phyloP scores from a whole-genome alignment of 2,329 filamentous ascomycete genomes.

The Alternaria tenuissima region DNA sequence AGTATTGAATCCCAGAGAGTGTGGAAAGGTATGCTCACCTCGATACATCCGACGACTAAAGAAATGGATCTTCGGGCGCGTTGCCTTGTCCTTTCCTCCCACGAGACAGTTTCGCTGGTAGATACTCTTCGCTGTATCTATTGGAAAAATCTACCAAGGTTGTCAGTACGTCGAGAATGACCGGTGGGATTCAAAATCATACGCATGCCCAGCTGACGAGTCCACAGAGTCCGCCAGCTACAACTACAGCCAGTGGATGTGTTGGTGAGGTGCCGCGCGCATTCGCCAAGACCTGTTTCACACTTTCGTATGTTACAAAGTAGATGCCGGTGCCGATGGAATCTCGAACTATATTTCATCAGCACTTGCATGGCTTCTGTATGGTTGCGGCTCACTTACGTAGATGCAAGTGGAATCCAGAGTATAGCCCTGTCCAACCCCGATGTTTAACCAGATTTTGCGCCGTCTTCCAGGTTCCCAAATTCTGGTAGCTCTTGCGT shows the following conservation, averaged over 20 bases:
- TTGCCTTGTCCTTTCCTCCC: conserved; percentile 66
- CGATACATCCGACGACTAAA: conserved; percentile 82
- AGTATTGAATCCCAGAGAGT: not conserved
- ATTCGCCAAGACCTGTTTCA: conserved; percentile 81
- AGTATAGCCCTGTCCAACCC: conserved; percentile 77
- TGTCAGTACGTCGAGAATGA: conserved; percentile 13
- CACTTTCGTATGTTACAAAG: conserved; percentile 88
- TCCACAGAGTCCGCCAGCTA: conserved; percentile 81
- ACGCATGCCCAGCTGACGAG: conserved; percentile 85
- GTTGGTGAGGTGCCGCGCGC: conserved; percentile 77
- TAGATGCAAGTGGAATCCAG: conserved; percentile 80
- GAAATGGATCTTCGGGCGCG: conserved; percentile 75
- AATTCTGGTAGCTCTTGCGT: conserved; percentile 73
- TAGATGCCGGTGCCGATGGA: conserved; percentile 85
- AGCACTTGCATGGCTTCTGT: conserved; percentile 12
- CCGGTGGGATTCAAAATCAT: conserved; percentile 44
- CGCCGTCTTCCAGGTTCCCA: conserved; percentile 79
- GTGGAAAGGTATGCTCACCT: conserved; percentile 55
- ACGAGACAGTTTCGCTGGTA: conserved; percentile 84
- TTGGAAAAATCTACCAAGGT: conserved; percentile 60
- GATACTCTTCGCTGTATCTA: conserved; percentile 84
- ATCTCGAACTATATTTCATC: conserved; percentile 70
- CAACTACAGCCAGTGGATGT: conserved; percentile 78
- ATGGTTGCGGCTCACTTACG: conserved; percentile 59
- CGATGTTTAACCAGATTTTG: conserved; percentile 79